Conservation (phyloP, 257 asterid species). For the Eucommia ulmoides region DNA sequence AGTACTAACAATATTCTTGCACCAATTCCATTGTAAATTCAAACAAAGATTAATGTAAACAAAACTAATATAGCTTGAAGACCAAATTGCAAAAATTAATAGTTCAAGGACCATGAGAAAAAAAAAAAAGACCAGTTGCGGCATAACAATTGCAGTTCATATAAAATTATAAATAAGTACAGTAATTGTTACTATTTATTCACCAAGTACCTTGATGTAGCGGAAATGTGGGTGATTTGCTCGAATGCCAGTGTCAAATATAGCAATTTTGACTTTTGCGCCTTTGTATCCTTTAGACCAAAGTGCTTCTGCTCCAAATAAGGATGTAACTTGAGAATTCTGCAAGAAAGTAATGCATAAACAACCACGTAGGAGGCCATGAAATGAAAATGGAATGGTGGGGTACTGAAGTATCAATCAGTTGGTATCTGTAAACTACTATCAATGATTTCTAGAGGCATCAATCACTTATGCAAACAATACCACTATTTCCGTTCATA, state of each 20-base stretch:
- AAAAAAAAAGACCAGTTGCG: constrained; percentile 2
- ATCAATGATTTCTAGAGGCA: background rate
- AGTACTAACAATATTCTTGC: no score
- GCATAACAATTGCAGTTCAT: no score
- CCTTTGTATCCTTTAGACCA: constrained; percentile 96
- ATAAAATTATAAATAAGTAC: no score
- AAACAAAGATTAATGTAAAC: no score
- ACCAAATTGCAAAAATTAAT: no score
- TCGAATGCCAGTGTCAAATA: constrained; percentile 95
- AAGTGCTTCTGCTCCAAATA: constrained; percentile 88
- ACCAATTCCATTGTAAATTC: no score
- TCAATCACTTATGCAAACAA: no score
- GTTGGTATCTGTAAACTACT: background rate
- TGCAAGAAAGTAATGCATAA: constrained; percentile 32
- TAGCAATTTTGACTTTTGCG: constrained; percentile 94
- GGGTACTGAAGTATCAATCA: constrained; percentile 1
- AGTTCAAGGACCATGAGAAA: background rate
- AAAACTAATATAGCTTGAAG: no score
- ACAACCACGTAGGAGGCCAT: no score
- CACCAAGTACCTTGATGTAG: constrained; percentile 66
- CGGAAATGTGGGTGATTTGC: constrained; percentile 93
- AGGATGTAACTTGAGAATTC: constrained; percentile 93
- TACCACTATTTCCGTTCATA: no score
- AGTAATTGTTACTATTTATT: constrained; percentile 8
- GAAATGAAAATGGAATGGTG: no score